Evolutionary conservation across 768 basidiomycete species (phyloP).

Genomic region (Crassisporium funariophilum): DNA sequence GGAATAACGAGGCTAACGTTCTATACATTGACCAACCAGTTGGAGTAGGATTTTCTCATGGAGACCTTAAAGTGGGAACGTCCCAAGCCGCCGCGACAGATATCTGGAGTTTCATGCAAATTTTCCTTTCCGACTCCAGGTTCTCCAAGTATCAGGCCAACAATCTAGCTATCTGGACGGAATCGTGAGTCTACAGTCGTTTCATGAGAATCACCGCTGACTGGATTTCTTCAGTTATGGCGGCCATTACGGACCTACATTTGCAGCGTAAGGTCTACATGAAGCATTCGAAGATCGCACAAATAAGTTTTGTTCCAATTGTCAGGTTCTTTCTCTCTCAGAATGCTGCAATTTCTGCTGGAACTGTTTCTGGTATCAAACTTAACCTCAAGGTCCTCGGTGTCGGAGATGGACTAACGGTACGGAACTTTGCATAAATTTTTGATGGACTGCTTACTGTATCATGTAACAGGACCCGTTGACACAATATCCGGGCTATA

Average conservation of each 20-base stretch:
- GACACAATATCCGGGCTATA: constrained; percentile 56
- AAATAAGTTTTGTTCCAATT: too few species aligned
- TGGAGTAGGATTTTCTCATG: constrained; percentile 65
- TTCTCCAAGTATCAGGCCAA: constrained; percentile 49
- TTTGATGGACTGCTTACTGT: not conserved
- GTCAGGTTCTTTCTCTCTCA: constrained; percentile 56
- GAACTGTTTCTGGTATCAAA: constrained; percentile 41
- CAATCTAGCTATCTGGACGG: constrained; percentile 64
- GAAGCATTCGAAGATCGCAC: too few species aligned
- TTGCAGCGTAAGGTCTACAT: constrained; percentile 57
- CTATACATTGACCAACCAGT: constrained; percentile 69
- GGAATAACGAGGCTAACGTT: constrained; percentile 59
- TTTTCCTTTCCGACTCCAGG: constrained; percentile 56
- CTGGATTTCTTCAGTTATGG: constrained; percentile 49
- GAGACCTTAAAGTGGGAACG: constrained; percentile 48
- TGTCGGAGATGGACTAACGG: constrained; percentile 62
- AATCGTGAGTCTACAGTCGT: constrained; percentile 41
- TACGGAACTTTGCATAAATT: constrained; percentile 29
- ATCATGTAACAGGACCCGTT: constrained; percentile 11
- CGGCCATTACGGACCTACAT: constrained; percentile 70
- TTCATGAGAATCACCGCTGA: not conserved
- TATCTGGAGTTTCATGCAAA: constrained; percentile 65
- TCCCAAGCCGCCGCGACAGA: constrained; percentile 56
- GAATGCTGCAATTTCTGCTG: constrained; percentile 56
- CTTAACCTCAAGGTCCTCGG: constrained; percentile 61